Evolutionary conservation across 192 early-diverging fungal species (phyloP).

Genomic region (Jimgerdemannia flammicorona): DNA sequence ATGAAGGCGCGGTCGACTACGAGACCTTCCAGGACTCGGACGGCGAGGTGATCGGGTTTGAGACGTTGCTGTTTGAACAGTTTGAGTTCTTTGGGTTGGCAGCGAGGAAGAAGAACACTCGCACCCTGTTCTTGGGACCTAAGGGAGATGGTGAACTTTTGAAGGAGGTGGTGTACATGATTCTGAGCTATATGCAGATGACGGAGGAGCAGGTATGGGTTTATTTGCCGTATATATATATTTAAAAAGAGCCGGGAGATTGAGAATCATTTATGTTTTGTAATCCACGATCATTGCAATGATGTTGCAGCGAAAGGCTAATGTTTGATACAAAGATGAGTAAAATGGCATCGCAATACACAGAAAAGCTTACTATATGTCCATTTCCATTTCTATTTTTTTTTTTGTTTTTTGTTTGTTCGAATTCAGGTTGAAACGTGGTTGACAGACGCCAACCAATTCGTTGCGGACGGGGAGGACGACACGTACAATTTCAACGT

Average conservation of each 20-base stretch:
- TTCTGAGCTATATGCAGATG: slow-evolving; percentile 77
- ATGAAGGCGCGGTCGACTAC: slow-evolving; percentile 26
- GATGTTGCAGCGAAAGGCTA: too few species aligned
- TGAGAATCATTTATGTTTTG: too few species aligned
- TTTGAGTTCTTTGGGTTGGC: slow-evolving; percentile 67
- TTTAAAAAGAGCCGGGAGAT: too few species aligned
- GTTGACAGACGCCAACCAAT: slow-evolving; percentile 82
- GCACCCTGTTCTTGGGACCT: slow-evolving; percentile 42
- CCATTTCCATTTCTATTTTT: neutral
- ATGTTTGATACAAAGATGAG: slow-evolving; percentile 6
- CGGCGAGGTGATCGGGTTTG: slow-evolving; percentile 65
- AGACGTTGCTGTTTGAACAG: slow-evolving; percentile 59
- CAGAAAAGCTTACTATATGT: neutral
- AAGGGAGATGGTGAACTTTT: slow-evolving; percentile 46
- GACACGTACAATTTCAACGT: slow-evolving; percentile 85
- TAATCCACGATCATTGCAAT: too few species aligned
- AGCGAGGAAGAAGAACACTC: slow-evolving; percentile 48
- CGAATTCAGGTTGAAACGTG: slow-evolving; percentile 61
- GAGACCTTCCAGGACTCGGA: slow-evolving; percentile 65
- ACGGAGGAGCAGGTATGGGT: slow-evolving; percentile 49
- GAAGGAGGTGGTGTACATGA: slow-evolving; percentile 49
- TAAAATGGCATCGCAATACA: slow-evolving; percentile 8
- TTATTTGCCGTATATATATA: too few species aligned
- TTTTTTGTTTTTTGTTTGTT: slow-evolving; percentile 3
- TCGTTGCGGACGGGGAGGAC: slow-evolving; percentile 89